Evolutionary conservation across 306 rosid species (phyloP), one percentile per base, ranked within the genome.

Genomic region (Prunus salicina): DNA sequence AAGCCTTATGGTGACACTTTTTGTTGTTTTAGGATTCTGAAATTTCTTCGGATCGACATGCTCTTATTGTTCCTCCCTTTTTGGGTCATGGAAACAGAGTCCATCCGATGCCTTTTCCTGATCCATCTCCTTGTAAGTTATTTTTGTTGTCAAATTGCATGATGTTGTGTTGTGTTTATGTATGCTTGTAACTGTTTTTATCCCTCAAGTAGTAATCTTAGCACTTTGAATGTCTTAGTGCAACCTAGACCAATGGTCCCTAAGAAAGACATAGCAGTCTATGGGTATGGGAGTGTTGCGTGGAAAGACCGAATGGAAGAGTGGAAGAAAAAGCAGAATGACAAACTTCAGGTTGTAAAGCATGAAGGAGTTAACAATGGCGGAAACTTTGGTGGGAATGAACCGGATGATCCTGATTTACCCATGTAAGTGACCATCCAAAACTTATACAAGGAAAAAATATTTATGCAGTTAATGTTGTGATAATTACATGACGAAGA

Each of bases 301-400:
- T 95, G 99, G 99, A 95, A 89, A 84, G 99, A 91, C 62, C 87
- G 99, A 67, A 88, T 91, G 99, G 99, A 95, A 51, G 98, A 91
- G 53, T 95, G 99, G 99, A 95, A 87, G 88, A 92, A 82, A 79
- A 89, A 82, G 88, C 99, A 92, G 79, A 84, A 78, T 83, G 97
- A 95, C 43, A 95, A 88, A 72, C 98, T 92, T 82, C 93, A 95
- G 79, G 98, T 95, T 50, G 94, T 92, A 80, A 91, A 88, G 86
- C 99, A 95, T 75, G 88, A 89, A 76, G 99, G 97, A 24, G 81
- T 50, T n/a, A 65, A 52, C 66, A 84, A 81, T 34, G 93, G 82
- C 2, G 89, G 92, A 75, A 73, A 64, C 73, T 84, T 67, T 51
- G 87, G 73, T 69, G 82, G 89, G 49, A 90, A 58, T 58, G 93